These are phyloP conservation scores for Yamadazyma nakazawae DNA, from an alignment of 805 yeast species.

Conservation along the genomic window DNA sequence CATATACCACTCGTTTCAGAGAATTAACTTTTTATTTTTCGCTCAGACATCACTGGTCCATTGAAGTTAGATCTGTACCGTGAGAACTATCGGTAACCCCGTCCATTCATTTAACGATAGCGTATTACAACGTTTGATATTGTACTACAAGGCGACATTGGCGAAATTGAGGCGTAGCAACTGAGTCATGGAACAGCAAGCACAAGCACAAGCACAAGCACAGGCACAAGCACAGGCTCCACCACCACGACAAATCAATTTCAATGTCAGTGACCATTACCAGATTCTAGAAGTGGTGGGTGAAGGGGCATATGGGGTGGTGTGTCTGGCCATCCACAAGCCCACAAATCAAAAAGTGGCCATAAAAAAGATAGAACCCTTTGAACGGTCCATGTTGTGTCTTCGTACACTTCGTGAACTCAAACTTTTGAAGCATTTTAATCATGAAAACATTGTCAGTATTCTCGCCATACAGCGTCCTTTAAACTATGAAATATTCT, in stretches of 20 bases:
- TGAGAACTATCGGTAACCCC: background rate
- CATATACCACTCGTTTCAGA: background rate
- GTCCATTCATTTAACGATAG: background rate
- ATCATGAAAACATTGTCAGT: constrained; percentile 89
- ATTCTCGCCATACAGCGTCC: constrained; percentile 90
- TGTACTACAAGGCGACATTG: background rate
- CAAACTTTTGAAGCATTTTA: constrained; percentile 83
- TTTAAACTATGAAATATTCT: constrained; percentile 64
- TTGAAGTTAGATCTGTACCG: background rate
- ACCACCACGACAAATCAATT: constrained; percentile 39
- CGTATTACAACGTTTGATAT: background rate
- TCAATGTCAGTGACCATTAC: constrained; percentile 85
- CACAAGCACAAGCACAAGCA: constrained; percentile 5
- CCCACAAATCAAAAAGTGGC: constrained; percentile 91
- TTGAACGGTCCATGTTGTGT: constrained; percentile 84
- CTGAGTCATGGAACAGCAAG: background rate
- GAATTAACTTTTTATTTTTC: background rate
- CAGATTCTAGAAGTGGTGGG: constrained; percentile 84
- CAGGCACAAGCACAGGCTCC: constrained; percentile 5
- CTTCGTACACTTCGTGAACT: constrained; percentile 86
- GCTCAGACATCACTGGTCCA: background rate
- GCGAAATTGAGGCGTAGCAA: background rate
- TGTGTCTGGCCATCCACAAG: constrained; percentile 81
- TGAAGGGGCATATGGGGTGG: constrained; percentile 96
- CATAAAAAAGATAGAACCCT: constrained; percentile 90